phyloP scores from a whole-genome alignment of 1,284 basidiomycete genomes.

The Melampsora americana region DNA sequence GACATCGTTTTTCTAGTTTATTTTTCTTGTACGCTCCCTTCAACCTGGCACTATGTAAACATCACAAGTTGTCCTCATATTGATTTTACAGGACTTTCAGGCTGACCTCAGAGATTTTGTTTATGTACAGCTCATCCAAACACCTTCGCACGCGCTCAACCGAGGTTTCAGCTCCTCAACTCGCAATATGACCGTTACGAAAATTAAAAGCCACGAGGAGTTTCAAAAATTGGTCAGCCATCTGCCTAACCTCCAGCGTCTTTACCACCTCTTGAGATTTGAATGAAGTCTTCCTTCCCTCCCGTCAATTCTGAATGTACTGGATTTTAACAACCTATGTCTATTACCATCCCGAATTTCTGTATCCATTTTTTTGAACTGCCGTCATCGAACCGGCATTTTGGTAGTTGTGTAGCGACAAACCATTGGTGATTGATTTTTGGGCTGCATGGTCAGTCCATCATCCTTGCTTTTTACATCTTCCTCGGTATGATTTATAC shows the following conservation, averaged over 20 bases:
- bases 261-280: neutral
- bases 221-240: neutral
- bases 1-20: neutral
- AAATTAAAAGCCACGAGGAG: neutral
- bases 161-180: neutral
- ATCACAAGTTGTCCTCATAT: neutral
- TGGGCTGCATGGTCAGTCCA: constrained; percentile 21
- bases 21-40: neutral
- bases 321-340: neutral
- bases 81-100: neutral
- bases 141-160: neutral
- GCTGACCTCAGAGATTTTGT: neutral
- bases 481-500: neutral
- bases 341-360: neutral
- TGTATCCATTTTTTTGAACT: neutral
- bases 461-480: neutral
- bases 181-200: neutral
- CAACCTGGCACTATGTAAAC: neutral
- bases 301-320: neutral
- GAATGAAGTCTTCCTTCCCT: neutral
- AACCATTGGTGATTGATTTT: constrained; percentile 38
- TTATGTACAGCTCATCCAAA: neutral
- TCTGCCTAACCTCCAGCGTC: neutral
- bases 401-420: neutral
- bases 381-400: neutral